These are phyloP conservation scores for Quercus engelmannii DNA, from an alignment of 306 rosid species.

Conservation along the genomic window DNA sequence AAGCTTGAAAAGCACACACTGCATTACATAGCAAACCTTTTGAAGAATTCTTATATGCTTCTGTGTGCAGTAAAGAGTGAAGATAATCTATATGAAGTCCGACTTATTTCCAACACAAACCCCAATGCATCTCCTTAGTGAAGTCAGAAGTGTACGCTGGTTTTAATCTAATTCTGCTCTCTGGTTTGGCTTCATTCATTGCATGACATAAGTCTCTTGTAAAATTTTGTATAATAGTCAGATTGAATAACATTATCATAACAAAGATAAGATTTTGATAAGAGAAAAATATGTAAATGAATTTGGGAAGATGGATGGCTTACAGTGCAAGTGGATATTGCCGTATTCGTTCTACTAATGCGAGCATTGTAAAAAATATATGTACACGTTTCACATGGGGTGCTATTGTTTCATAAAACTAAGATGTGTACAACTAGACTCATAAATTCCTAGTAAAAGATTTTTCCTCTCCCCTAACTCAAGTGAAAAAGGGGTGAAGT, in stretches of 20 bases:
- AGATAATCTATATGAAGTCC: conserved; percentile 66
- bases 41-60: conserved; percentile 17
- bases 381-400: background rate
- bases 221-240: conserved; percentile 30
- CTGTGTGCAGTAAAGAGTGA: conserved; percentile 66
- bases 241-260: conserved; percentile 14
- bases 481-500: background rate
- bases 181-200: conserved; percentile 27
- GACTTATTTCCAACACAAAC: conserved; percentile 61
- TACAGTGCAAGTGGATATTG: background rate
- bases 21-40: conserved; percentile 7
- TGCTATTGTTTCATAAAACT: background rate
- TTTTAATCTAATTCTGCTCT: conserved; percentile 24
- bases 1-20: background rate
- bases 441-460: background rate
- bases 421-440: background rate
- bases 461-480: background rate
- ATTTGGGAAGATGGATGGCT: conserved; percentile 15
- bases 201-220: conserved; percentile 36
- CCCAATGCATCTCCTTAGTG: conserved; percentile 39
- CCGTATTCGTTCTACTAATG: background rate
- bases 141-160: conserved; percentile 11
- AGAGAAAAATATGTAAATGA: conserved; percentile 18
- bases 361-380: too few relatives aligned
- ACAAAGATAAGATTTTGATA: conserved; percentile 31